Conservation (phyloP, 176 grass and related monocot genomes). For the Metroxylon sagu region DNA sequence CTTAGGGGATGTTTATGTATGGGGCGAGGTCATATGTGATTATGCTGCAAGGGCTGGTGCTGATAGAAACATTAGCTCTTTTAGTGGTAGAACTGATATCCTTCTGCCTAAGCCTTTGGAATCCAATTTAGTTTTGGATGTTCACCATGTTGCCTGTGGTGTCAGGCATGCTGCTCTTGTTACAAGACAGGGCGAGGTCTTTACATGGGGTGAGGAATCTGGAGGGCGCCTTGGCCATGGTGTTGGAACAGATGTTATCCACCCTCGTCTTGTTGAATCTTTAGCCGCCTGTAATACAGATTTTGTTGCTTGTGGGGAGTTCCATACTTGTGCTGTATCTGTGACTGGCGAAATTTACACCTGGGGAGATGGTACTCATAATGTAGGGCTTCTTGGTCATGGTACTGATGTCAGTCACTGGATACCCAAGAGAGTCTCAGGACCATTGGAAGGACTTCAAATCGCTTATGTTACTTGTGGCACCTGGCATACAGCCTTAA, state of each 20-base stretch:
- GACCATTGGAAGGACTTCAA: conserved; percentile 58
- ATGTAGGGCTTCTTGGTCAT: conserved; percentile 88
- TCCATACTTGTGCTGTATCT: conserved; percentile 86
- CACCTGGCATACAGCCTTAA: conserved; percentile 91
- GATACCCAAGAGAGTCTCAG: conserved; percentile 95
- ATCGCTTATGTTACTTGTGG: conserved; percentile 85
- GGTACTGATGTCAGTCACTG: conserved; percentile 75
- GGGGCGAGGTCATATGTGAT: conserved; percentile 89
- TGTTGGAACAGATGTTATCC: conserved; percentile 42
- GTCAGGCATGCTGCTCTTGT: conserved; percentile 78
- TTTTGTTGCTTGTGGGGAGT: conserved; percentile 81
- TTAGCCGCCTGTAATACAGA: conserved; percentile 48
- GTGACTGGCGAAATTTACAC: conserved; percentile 79
- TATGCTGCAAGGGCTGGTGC: conserved; percentile 37
- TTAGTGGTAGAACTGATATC: conserved; percentile 48
- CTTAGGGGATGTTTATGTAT: conserved; percentile 70
- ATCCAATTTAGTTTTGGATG: conserved; percentile 77
- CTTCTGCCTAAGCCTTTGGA: conserved; percentile 81
- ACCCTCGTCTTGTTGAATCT: conserved; percentile 53
- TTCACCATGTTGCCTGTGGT: conserved; percentile 68
- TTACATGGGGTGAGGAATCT: conserved; percentile 96
- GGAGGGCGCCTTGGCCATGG: conserved; percentile 88
- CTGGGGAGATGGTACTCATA: conserved; percentile 82
- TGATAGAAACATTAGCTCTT: conserved; percentile 27
- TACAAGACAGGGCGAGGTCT: conserved; percentile 85